These are phyloP conservation scores for Camelina neglecta DNA, from an alignment of 345 rosid genomes.

Conservation along the genomic window DNA sequence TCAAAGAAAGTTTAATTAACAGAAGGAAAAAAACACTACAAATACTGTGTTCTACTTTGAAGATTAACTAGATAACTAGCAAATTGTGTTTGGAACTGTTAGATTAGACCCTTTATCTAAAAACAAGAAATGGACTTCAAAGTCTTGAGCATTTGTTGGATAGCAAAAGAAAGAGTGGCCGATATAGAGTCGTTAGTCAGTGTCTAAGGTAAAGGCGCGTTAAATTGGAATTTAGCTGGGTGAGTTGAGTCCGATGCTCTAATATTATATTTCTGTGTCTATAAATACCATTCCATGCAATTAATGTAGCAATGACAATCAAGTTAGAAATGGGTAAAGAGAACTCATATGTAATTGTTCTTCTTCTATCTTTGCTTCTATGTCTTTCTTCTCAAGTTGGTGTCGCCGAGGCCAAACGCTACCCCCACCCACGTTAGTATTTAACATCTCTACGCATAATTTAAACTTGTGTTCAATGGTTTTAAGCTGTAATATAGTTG, in stretches of 20 bases:
- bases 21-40: too few relatives aligned
- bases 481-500: not conserved
- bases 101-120: not conserved
- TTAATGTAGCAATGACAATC: not conserved
- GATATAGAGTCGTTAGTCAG: constrained; percentile 3
- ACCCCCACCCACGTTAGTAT: constrained; percentile 10
- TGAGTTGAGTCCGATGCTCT: not conserved
- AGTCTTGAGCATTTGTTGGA: constrained; percentile 5
- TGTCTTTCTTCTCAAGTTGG: constrained; percentile 22
- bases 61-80: too few relatives aligned
- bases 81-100: not conserved
- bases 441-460: too few relatives aligned
- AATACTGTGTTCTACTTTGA: too few relatives aligned
- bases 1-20: not conserved
- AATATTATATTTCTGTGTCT: not conserved
- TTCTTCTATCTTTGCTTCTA: constrained; percentile 22
- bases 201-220: not conserved
- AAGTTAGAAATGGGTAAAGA: constrained; percentile 22
- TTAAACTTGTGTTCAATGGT: not conserved
- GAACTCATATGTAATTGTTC: not conserved
- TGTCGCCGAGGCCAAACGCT: constrained; percentile 8
- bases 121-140: not conserved
- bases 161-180: constrained; percentile 27
- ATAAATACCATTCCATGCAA: not conserved
- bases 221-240: constrained; percentile 14